These are phyloP conservation scores for Candida suzukii DNA, from an alignment of 805 yeast species.

Conservation along the genomic window DNA sequence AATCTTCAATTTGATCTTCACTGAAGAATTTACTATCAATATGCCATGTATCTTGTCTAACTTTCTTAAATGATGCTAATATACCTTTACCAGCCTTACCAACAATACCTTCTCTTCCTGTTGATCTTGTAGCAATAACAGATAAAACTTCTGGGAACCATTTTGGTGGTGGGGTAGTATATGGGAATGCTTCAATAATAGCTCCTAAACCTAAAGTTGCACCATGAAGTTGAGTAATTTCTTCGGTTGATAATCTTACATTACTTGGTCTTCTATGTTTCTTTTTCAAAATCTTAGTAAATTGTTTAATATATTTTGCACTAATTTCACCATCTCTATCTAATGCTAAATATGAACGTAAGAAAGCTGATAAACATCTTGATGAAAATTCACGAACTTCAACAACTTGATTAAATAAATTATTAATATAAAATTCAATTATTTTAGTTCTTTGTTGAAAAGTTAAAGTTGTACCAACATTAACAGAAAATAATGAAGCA, in stretches of 20 bases:
- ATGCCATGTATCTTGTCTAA: slow-evolving; percentile 95
- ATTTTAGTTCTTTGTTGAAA: slow-evolving; percentile 40
- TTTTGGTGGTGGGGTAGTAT: slow-evolving; percentile 79
- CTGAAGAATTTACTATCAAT: slow-evolving; percentile 72
- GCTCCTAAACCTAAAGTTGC: slow-evolving; percentile 88
- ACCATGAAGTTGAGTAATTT: slow-evolving; percentile 58
- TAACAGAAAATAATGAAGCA: slow-evolving; percentile 63
- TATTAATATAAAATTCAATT: slow-evolving; percentile 41
- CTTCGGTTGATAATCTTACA: slow-evolving; percentile 31
- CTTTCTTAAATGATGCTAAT: slow-evolving; percentile 79
- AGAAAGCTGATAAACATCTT: slow-evolving; percentile 67
- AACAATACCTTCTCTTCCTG: slow-evolving; percentile 66
- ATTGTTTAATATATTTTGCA: slow-evolving; percentile 33
- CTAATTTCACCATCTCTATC: slow-evolving; percentile 39
- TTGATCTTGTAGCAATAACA: slow-evolving; percentile 61
- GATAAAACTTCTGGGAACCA: slow-evolving; percentile 81
- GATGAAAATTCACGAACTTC: slow-evolving; percentile 76
- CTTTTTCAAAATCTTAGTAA: slow-evolving; percentile 26
- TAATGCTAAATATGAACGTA: slow-evolving; percentile 53
- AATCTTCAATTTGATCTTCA: slow-evolving; percentile 74
- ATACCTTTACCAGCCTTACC: slow-evolving; percentile 81
- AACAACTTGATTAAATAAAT: slow-evolving; percentile 55
- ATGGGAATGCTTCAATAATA: slow-evolving; percentile 82
- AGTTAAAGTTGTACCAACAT: slow-evolving; percentile 52
- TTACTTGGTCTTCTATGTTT: slow-evolving; percentile 17